Conservation (phyloP, 495 filamentous ascomycete genomes). For the Penicillium cosmopolitanum region DNA sequence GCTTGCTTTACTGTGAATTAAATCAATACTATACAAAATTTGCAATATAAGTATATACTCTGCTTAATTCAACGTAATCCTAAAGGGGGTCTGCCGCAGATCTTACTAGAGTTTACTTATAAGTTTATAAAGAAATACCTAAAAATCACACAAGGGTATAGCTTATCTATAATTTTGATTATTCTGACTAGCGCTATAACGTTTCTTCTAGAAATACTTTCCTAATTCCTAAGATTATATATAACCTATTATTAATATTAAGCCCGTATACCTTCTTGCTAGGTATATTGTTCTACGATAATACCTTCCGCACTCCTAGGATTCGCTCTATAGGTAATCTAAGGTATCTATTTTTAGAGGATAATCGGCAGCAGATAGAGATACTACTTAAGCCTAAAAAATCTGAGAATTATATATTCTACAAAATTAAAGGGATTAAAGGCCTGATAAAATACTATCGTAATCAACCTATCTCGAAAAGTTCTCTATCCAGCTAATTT, state of each 20-base stretch:
- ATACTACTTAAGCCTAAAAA: constrained; percentile 24
- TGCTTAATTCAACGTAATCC: no score
- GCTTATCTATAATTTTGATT: no score
- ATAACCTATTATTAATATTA: constrained; percentile 30
- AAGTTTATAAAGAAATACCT: no score
- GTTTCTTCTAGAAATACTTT: constrained; percentile 13
- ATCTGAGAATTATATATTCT: constrained; percentile 30
- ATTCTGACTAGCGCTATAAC: neutral
- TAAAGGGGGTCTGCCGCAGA: no score
- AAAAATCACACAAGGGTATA: no score
- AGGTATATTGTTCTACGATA: constrained; percentile 25
- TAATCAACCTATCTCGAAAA: constrained; percentile 19
- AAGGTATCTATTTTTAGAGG: constrained; percentile 20
- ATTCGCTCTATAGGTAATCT: constrained; percentile 29
- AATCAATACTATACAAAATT: no score
- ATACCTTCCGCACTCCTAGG: constrained; percentile 24
- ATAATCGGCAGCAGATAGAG: constrained; percentile 26
- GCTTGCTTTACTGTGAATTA: no score
- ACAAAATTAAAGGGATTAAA: constrained; percentile 19
- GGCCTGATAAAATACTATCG: constrained; percentile 10
- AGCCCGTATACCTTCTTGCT: constrained; percentile 31
- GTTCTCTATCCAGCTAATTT: constrained; percentile 19
- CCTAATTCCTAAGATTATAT: constrained; percentile 30
- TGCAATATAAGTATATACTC: no score
- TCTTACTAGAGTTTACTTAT: no score